Base-by-base conservation (phyloP, 2,329 filamentous ascomycete genomes). In the Escovopsis weberi region DNA sequence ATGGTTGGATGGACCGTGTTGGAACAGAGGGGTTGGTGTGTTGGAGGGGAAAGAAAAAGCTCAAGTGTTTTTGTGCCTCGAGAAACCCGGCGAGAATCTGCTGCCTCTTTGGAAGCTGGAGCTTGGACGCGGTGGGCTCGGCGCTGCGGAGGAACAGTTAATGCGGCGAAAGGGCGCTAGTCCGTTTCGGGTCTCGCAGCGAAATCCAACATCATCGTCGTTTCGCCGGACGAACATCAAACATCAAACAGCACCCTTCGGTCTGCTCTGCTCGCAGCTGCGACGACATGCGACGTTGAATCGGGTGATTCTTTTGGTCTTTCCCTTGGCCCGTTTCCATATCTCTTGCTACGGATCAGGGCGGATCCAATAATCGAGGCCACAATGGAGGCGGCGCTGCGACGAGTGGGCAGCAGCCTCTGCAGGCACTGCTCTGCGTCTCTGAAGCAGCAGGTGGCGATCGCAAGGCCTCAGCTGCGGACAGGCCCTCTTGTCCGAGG, bases 371-470 rank as follows among this genome's bases (percentile, higher is more conserved):
- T 32, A 1, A 9, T 32, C 8, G 4, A 32, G 28, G 28, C 8
- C 11, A 53, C 46, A 45, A 65, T 65, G 62, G 64, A 69, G 54
- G 57, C 63, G 37, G 56, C 59, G 46, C 48, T 66, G 46, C 64
- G 61, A 45, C 57, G 59, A 47, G 61, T 59, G 47, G 59, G 64
- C 46, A 59, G 57, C 12, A 61, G 52, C 43, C 46, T 67, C 6
- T 68, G 66, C 42, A 58, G 61, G 28, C 60, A 59, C 45, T 68
- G 65, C 50, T 63, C 62, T 33, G 50, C 57, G 26, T 58, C 59
- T 26, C 40, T 61, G 40, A 52, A 55, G 39, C 52, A 53, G 46
- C 59, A 61, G 56, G 53, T 52, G 48, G 42, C 41, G 33, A 32
- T 45, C 6, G 47, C 47, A 42, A 43, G 46, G n/a, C 43, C 48